Evolutionary conservation across 2,329 filamentous ascomycete species (phyloP), one percentile per base, ranked within the genome.

Genomic region (Taxawa tesnikishii): DNA sequence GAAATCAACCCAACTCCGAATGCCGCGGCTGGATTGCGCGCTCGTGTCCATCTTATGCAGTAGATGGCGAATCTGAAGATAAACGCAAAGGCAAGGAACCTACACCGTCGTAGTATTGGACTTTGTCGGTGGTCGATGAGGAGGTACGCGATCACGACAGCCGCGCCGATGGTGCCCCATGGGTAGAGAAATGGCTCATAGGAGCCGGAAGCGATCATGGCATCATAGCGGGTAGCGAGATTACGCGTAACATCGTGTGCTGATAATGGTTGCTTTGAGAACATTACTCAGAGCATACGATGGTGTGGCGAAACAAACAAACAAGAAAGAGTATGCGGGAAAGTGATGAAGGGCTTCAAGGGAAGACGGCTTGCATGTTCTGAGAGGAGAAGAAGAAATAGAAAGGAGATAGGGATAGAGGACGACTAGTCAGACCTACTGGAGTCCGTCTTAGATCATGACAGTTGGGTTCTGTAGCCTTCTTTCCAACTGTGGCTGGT

Each of bases 1-100:
- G 56, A 62, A 6, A 70, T 50, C 12, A 77, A 41, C 0, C 73
- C 73, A 11, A 73, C 51, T 10, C 66, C 65, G 39, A 74, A 68
- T 0, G 68, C 64, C 39, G 65, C 59, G 2, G 62, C 67, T 14
- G 70, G 55, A 15, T 59, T 56, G 6, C 65, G 52, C n/a, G 62
- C 62, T 38, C 65, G 60, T 26, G 59, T 63, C 26, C 56, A 56
- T 8, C 43, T 37, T 12, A 69, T 57, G 9, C 51, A 52, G 42
- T 63, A 65, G 10, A 52, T 38, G n/a, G 60, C 58, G 31, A 65
- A 53, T 4, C 46, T 54, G 7, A 62, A 42, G 24, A 65, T 54
- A 27, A 60, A 45, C 1, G 50, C 56, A 43, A 67, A 70, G 2
- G 63, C 49, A 2, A 62, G 40, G 28, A 59, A 63, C 6, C 67